Evolutionary conservation across 1,284 basidiomycete genomes (phyloP), one percentile per base, ranked within the genome.

Genomic region (Puccinia horiana): DNA sequence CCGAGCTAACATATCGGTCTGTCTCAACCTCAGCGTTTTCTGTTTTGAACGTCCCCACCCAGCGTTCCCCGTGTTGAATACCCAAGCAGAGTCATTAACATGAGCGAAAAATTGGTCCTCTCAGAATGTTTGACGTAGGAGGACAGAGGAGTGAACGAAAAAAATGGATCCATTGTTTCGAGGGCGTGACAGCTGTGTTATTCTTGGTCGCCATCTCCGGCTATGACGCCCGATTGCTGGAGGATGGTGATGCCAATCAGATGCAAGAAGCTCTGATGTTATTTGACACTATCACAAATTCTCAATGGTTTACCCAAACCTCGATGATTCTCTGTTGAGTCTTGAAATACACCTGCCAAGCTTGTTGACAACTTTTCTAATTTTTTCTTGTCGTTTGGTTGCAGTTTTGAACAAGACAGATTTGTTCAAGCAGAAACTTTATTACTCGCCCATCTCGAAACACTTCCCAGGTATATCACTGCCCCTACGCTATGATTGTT

Each of bases 201-300:
- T 95, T 95, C 88, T 87, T 94, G 84, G 94, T 94, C 84, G 93
- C 92, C 83, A 88, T 95, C 83, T 94, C 92, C 85, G 94, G 94
- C 76, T 96, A 94, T 86, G 95, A 98, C 86, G 93, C 95, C 85
- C 95, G 94, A 87, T 88, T 98, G 69, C 92, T 96, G 76, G 96
- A 98, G 87, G 96, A 98, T 87, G 92, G 91, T 87, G 92, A 94
- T 86, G 93, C 93, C 93, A 95, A 94, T 87, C 94, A 93, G 92
- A 96, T 97, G 94, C 93, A 95, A 88, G 95, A 96, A 85, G 93
- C 95, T 0, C 92, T 97, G 90, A 94, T 94, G 73, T 94, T 97
- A 70, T 97, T 94, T 91, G 94, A 96, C 86, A 95, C 94, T 63
- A 96, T 98, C 88, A 96, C 94, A 89, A 98, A 98, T 87, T 95